A percentile compares a stretch with the other conserved stretches of the same genome.
phyloP scores from a whole-genome alignment of 768 basidiomycete genomes.

The Kwoniella bestiolae region DNA sequence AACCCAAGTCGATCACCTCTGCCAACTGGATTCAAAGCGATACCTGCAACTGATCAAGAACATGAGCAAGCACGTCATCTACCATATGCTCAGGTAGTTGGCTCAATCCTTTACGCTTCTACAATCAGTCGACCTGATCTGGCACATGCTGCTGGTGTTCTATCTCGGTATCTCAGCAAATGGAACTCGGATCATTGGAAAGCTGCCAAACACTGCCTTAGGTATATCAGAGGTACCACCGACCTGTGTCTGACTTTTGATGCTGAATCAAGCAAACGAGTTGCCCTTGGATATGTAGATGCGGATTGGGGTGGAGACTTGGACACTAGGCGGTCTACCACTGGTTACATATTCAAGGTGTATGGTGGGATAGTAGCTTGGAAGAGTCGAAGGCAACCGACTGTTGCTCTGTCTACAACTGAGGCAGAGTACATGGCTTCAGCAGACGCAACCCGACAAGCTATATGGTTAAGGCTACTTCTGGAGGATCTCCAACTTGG shows the following conservation, averaged over 20 bases:
- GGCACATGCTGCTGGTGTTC: constrained; percentile 10
- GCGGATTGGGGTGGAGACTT: constrained; percentile 54
- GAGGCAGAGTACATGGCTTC: constrained; percentile 62
- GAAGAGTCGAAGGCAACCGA: constrained; percentile 57
- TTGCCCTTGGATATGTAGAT: constrained; percentile 49
- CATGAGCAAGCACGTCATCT: constrained; percentile 5
- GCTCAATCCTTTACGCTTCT: constrained; percentile 23
- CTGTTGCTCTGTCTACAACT: constrained; percentile 58
- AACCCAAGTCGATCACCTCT: constrained; percentile 4
- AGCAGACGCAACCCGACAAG: constrained; percentile 56
- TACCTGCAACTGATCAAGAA: constrained; percentile 1
- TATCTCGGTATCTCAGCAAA: constrained; percentile 21
- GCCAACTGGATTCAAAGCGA: constrained; percentile 2
- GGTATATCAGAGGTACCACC: constrained; percentile 38
- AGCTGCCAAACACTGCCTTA: constrained; percentile 31
- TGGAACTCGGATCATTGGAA: constrained; percentile 28
- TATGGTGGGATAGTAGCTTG: constrained; percentile 57
- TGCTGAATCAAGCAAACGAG: constrained; percentile 35
- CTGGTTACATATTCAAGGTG: constrained; percentile 58
- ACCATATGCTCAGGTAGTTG: constrained; percentile 15
- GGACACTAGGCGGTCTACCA: constrained; percentile 55
- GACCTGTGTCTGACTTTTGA: constrained; percentile 29
- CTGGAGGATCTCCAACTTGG: constrained; percentile 28
- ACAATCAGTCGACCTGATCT: constrained; percentile 17
- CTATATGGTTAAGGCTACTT: constrained; percentile 55